Percentiles rank a stretch among this genome's conserved stretches.
Conservation (phyloP, 2,329 filamentous ascomycete genomes). For the Keithomyces neogunnii region DNA sequence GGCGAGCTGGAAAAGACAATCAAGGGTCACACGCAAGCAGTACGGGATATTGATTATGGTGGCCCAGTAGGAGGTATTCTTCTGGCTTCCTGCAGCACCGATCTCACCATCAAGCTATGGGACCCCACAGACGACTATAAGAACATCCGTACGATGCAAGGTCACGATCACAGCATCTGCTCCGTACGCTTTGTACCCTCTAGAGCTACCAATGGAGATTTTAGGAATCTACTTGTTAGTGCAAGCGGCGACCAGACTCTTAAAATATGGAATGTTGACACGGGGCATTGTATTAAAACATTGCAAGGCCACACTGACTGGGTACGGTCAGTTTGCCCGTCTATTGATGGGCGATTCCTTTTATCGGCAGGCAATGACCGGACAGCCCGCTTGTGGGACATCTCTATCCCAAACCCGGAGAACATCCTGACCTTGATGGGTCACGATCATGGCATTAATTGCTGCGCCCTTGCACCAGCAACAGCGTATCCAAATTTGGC, state of each 20-base stretch:
- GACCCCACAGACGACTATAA: slow-evolving; percentile 90
- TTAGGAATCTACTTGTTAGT: slow-evolving; percentile 76
- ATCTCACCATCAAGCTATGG: slow-evolving; percentile 92
- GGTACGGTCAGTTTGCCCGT: slow-evolving; percentile 83
- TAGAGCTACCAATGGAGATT: slow-evolving; percentile 61
- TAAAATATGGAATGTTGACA: slow-evolving; percentile 87
- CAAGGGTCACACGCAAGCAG: slow-evolving; percentile 84
- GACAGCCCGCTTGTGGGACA: slow-evolving; percentile 78
- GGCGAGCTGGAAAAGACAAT: slow-evolving; percentile 84
- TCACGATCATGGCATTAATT: slow-evolving; percentile 83
- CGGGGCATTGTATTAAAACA: slow-evolving; percentile 88
- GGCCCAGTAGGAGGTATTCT: slow-evolving; percentile 52
- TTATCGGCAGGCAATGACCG: slow-evolving; percentile 77
- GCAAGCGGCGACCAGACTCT: slow-evolving; percentile 80
- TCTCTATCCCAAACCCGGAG: slow-evolving; percentile 56
- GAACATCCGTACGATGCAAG: slow-evolving; percentile 83
- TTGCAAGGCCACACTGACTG: slow-evolving; percentile 77
- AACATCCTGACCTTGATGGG: slow-evolving; percentile 72
- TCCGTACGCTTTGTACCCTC: slow-evolving; percentile 83
- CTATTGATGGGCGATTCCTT: slow-evolving; percentile 73
- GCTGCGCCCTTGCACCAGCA: slow-evolving; percentile 77
- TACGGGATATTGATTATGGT: slow-evolving; percentile 84
- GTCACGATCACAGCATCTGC: slow-evolving; percentile 88
- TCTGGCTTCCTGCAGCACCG: slow-evolving; percentile 65
- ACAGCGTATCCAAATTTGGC: slow-evolving; percentile 68